Conservation (phyloP, 805 yeast genomes). For the Sugiyamaella marilandica region DNA sequence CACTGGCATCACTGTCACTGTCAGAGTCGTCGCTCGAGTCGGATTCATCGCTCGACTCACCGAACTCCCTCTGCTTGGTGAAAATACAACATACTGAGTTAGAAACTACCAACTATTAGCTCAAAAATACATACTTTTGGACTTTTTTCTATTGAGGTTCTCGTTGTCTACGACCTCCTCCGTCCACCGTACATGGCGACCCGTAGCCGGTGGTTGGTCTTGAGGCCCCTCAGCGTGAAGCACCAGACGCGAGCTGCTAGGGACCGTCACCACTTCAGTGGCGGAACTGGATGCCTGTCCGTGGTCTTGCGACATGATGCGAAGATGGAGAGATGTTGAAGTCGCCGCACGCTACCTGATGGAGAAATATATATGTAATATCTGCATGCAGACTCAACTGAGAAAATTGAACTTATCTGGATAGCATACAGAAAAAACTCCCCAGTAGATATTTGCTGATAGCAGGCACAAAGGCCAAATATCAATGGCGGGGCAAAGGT, state of each 20-base stretch:
- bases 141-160: conserved; percentile 77
- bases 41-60: conserved; percentile 33
- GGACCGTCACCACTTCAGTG: background rate
- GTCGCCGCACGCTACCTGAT: no score
- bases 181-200: conserved; percentile 71
- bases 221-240: conserved; percentile 4
- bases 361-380: no score
- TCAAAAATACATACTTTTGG: conserved; percentile 46
- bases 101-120: background rate
- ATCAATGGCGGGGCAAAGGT: conserved; percentile 10
- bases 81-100: conserved; percentile 60
- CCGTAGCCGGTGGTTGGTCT: conserved; percentile 11
- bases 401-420: background rate
- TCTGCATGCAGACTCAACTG: background rate
- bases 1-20: conserved; percentile 26
- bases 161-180: conserved; percentile 89
- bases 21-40: conserved; percentile 29
- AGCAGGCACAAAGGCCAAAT: background rate
- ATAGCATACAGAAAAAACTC: background rate
- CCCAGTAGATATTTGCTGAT: background rate
- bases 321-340: background rate
- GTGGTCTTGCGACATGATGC: background rate
- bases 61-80: conserved; percentile 36
- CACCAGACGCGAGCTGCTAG: conserved; percentile 6
- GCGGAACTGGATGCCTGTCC: background rate